Evolutionary conservation across 2,329 filamentous ascomycete species (phyloP).

Genomic region (Colletotrichum tanaceti): DNA sequence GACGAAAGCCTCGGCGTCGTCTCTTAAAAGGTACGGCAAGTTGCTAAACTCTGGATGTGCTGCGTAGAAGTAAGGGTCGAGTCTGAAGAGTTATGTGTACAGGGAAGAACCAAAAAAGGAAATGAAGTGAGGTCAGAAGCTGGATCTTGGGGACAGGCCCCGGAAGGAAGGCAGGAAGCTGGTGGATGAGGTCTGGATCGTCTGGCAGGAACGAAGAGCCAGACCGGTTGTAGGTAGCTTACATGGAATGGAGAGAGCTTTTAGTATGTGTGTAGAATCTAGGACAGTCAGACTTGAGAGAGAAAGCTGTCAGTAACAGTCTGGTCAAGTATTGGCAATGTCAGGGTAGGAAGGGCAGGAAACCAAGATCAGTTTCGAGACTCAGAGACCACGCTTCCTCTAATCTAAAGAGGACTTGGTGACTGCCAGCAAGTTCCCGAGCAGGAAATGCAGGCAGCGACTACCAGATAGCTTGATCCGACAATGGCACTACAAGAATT

Average conservation of each 20-base stretch:
- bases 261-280: not conserved
- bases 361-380: not conserved
- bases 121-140: not conserved
- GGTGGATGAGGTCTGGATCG: not conserved
- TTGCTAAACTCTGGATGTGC: not conserved
- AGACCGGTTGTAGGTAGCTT: not conserved
- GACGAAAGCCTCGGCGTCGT: not conserved
- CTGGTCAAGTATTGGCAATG: not conserved
- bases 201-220: not conserved
- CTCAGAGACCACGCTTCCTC: not conserved
- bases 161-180: not conserved
- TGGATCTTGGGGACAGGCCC: not conserved
- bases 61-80: slow-evolving; percentile 12
- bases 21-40: not conserved
- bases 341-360: not conserved
- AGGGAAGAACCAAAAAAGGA: not conserved
- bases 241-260: not conserved
- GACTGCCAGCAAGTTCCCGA: not conserved
- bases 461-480: not conserved
- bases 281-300: not conserved
- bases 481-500: not conserved
- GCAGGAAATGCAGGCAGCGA: not conserved
- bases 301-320: not conserved
- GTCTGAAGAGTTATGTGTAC: not conserved
- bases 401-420: not conserved